Base-by-base conservation (phyloP, 148 eudicot species). In the Rhododendron mucronatum region DNA sequence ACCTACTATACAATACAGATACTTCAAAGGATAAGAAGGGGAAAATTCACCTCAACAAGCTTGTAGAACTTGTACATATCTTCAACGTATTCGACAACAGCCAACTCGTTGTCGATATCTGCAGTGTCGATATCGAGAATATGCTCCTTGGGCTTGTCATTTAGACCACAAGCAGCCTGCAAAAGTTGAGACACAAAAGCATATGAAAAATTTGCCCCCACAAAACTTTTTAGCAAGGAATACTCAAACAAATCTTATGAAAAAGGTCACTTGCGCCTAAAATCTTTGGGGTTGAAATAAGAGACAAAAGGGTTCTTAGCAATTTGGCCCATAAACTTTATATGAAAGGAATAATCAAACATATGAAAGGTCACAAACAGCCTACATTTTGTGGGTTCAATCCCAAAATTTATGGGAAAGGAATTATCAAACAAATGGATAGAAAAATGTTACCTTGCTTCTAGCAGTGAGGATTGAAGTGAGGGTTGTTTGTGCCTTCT, bases 61-160 rank as follows among this genome's bases (percentile, higher is more conserved):
- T 92, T 93, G 88, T 93, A 93, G 90, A 87, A 93, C 75, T 90
- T 89, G 92, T 93, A 92, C 8, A 93, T 90, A 41, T 93, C 95
- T 65, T 92, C 95, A 55, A 92, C 87, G 63, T 93, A 93, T 61
- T 93, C 95, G 20, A 90, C 93, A 55, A 78, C 94, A 4, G 94
- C 95, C 84, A 93, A 85, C 30, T 93, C 93, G 55, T 93, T 90
- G 37, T 90, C 85, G 15, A 84, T 85, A 89, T 93, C 95, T 13
- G 86, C 92, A 85, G 95, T 91, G 86, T 93, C 95, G 69, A 93
- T 92, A 45, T 93, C 92, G 13, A 86, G 86, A 33, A 89, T 80
- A 11, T 89, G 81, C 50, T 84, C 89, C 86, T 88, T 90, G 6
- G 89, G 89, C 39, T 89, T 90, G 14, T 86, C 63, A 9, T 16